Base-by-base conservation (phyloP, 306 rosid species). In the Quercus glauca region DNA sequence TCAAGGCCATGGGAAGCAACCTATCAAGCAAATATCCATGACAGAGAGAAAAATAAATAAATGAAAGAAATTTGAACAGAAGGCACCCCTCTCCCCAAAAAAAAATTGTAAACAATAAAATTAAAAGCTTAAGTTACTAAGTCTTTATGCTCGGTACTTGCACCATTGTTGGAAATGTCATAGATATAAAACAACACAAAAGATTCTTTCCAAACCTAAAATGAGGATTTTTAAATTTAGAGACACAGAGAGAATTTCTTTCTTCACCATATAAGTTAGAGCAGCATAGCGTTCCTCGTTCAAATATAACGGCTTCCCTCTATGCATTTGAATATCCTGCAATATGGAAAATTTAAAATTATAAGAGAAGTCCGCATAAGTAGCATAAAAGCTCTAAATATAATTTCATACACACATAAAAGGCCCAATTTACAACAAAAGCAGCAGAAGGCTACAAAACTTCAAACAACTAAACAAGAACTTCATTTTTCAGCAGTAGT, bases 1-100 rank as follows among this genome's bases (percentile, higher is more conserved):
- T 96, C 99, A 61, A 93, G 93, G 77, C 99, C 99, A 82, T 96
- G 99, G 79, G 96, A 96, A 81, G 99, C 96, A 87, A 96, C 98
- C 99, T 96, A 64, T 76, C 71, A 77, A 17, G 43, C 68, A 76
- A 71, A 31, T 43, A 9, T 74, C 37, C 15, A 28, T 10, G 18
- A 60, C 6, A 60, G 45, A 41, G 45, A 41, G 12, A 8, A 60
- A 20, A 60, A 29, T 28, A 31, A 19, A 18, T 11, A 9, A 4
- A 19, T 12, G 17, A 68, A 68, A n/a, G 7, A 68, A 33, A 31
- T 19, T 31, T 67, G 71, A 67, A 33, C 72, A 19, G 1, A 33
- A 35, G 45, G 45, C 45, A 41, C 45, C 45, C 45, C 45, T 37
- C 45, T 7, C 45, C 11, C 41, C 2, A 11, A 11, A 15, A 58